A percentile compares a stretch with the other conserved stretches of the same genome.
phyloP scores from a whole-genome alignment of 345 rosid species.

The Anacardium occidentale region DNA sequence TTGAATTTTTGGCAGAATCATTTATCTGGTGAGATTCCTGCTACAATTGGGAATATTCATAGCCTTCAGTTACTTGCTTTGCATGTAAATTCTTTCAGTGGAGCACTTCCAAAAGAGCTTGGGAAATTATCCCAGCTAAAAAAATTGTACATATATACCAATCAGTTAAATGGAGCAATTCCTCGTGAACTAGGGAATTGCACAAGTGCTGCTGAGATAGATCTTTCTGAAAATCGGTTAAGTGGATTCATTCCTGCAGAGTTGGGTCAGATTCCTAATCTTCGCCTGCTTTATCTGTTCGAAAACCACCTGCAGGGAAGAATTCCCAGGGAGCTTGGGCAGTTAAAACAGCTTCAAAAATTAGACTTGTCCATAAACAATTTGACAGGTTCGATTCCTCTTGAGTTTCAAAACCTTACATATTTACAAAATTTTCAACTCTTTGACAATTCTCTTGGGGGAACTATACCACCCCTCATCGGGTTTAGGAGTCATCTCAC shows the following conservation, averaged over 20 bases:
- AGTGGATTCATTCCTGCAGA: slow-evolving; percentile 61
- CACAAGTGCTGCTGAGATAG: slow-evolving; percentile 56
- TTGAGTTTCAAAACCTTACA: slow-evolving; percentile 55
- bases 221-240: slow-evolving; percentile 71
- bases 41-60: slow-evolving; percentile 58
- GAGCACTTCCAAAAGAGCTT: slow-evolving; percentile 58
- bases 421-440: slow-evolving; percentile 62
- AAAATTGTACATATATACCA: slow-evolving; percentile 63
- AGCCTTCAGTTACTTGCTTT: slow-evolving; percentile 69
- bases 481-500: slow-evolving; percentile 57
- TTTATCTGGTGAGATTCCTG: slow-evolving; percentile 61
- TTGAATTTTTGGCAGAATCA: slow-evolving; percentile 70
- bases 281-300: slow-evolving; percentile 60
- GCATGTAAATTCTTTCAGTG: slow-evolving; percentile 61
- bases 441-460: slow-evolving; percentile 64
- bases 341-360: slow-evolving; percentile 48
- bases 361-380: slow-evolving; percentile 77
- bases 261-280: slow-evolving; percentile 54
- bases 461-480: slow-evolving; percentile 62
- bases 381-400: slow-evolving; percentile 63
- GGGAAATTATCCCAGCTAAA: slow-evolving; percentile 50
- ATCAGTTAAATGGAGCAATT: slow-evolving; percentile 69
- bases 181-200: slow-evolving; percentile 64
- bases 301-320: slow-evolving; percentile 61
- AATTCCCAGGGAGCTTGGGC: slow-evolving; percentile 66